phyloP scores from a whole-genome alignment of 2,329 filamentous ascomycete genomes.

The Rutstroemia sp. region DNA sequence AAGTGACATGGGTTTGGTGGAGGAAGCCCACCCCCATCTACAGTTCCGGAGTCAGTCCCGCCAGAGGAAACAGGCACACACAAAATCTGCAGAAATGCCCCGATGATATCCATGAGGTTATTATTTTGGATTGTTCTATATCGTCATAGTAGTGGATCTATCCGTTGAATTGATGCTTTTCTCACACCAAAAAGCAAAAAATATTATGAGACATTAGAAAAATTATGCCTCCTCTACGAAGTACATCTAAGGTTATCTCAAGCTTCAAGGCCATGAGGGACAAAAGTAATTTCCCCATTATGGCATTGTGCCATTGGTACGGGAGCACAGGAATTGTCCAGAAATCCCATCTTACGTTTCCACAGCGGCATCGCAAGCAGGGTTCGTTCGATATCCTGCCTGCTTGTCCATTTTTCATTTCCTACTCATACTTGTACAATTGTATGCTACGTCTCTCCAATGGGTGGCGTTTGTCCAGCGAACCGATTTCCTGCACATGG shows the following conservation, averaged over 20 bases:
- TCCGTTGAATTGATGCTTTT: not conserved
- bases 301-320: too few relatives aligned
- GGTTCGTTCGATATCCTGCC: not conserved
- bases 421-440: too few relatives aligned
- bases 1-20: not conserved
- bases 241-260: too few relatives aligned
- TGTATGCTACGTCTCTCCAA: not conserved
- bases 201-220: too few relatives aligned
- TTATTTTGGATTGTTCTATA: not conserved
- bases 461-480: not conserved
- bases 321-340: too few relatives aligned
- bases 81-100: not conserved
- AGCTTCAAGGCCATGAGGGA: too few relatives aligned
- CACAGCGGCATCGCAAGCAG: too few relatives aligned
- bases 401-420: not conserved
- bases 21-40: not conserved
- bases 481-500: not conserved
- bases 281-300: too few relatives aligned
- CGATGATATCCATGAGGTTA: not conserved
- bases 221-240: too few relatives aligned
- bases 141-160: not conserved
- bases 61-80: not conserved
- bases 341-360: too few relatives aligned
- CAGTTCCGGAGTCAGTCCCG: not conserved
- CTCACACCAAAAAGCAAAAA: too few relatives aligned